Evolutionary conservation across 305 asterid species (phyloP), one percentile per base, ranked within the genome.

Genomic region (Fraxinus floribunda): DNA sequence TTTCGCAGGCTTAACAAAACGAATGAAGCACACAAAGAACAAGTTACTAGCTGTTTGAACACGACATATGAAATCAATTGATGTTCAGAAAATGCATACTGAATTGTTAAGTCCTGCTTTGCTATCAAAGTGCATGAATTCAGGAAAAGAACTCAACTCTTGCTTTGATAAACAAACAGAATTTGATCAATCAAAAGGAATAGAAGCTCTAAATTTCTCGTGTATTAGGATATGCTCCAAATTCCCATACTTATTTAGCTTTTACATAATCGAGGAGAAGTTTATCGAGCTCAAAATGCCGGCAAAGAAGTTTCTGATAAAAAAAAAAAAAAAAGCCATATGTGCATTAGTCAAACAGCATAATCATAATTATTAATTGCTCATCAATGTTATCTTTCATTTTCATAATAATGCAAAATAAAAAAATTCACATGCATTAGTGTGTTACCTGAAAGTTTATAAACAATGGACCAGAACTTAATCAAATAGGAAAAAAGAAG

Each of bases 201-300:
- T 55, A 52, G 1, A 60, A n/a, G 78, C 52, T 49, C 7, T 11
- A 20, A 20, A 72, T 30, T 46, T 41, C 49, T 80, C 22, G 16
- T 24, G 35, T 46, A 15, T 36, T 66, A 29, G 78, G 83, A 44
- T 30, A 18, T 66, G 79, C 35, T 35, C 80, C 36, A 64, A 66
- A 66, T 66, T 32, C 57, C 77, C 57, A 29, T 52, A 0, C 82
- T 94, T 94, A 94, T 88, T 90, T 95, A 22, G 91, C 93, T 76
- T 88, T 89, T 78, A 94, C 90, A 83, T 95, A 94, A 82, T 95
- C 98, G 26, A 95, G 90, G 36, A 95, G 93, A 83, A 86, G 92
- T 90, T 92, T 92, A 84, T 95, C 99, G 1, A 95, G 99, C 92
- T 92, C 98, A 89, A 95, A 95, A 87, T 91, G 97, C 78, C 91